Base-by-base conservation (phyloP, 2,329 filamentous ascomycete species). In the Calycina marina region DNA sequence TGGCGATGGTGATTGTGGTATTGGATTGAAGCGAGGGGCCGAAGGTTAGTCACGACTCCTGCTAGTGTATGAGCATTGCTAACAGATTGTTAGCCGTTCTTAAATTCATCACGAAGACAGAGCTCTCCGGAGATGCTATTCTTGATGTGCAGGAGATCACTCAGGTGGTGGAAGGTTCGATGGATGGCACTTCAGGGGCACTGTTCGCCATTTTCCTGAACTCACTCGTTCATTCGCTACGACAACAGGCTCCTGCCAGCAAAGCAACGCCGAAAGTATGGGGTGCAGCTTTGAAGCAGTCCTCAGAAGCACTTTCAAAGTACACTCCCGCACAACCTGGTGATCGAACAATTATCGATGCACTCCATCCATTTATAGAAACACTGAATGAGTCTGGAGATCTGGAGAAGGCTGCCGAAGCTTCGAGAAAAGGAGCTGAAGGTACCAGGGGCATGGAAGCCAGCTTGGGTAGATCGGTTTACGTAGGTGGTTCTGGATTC, bases 391-490 rank as follows among this genome's bases (percentile, higher is more conserved):
- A 67, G 48, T 75, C 73, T 1, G 71, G 70, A 10, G 70, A 81
- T 50, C 54, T 90, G 13, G 67, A 71, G 42, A 64, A 73, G 51
- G 86, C 90, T 5, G 84, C 83, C 0, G 63, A 72, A 46, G 84
- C 82, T 2, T 77, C 85, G 1, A 69, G 70, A 41, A 64, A 73
- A 28, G 90, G 79, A 1, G 79, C 86, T 4, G 77, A 88, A 42
- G 71, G 71, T 17, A 96, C 90, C 13, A 93, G 86, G 61, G 80
- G 78, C 14, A 94, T 98, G 86, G 73, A 79, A 54, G 83, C 90
- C 25, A 90, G 77, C 46, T 61, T 98, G 25, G 90, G 90, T 5
- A 63, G 84, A 37, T 72, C 78, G 2, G 83, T 90, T 8, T 92
- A 92, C 53, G 72, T 93, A 31, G 83, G 80, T 40, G 79, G 78